Conservation (phyloP, 768 basidiomycete genomes). For the Tremella mesenterica region DNA sequence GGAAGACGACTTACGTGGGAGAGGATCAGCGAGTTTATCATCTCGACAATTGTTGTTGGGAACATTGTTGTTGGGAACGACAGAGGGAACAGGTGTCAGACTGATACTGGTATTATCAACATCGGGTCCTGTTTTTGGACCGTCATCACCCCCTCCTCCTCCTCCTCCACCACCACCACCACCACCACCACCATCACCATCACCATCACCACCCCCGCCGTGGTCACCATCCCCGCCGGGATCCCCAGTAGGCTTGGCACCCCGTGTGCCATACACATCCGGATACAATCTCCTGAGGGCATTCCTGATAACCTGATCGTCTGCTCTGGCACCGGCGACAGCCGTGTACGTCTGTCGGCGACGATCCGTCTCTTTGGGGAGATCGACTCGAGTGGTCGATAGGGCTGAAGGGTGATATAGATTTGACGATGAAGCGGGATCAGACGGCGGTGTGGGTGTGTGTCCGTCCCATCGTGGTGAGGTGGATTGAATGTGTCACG, state of each 20-base stretch:
- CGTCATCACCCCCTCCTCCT: background rate
- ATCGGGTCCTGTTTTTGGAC: background rate
- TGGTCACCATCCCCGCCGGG: background rate
- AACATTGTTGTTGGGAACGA: background rate
- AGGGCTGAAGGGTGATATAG: background rate
- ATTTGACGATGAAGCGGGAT: background rate
- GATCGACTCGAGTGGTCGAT: background rate
- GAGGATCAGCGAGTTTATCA: background rate
- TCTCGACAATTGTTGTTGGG: background rate
- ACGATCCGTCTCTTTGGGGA: background rate
- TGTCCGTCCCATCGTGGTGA: background rate
- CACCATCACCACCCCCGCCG: background rate
- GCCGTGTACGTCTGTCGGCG: background rate
- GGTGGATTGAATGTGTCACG: background rate
- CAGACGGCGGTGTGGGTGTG: background rate
- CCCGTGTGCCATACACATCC: background rate
- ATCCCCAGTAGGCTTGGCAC: no score
- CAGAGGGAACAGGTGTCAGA: background rate
- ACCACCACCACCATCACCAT: background rate
- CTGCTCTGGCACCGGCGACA: background rate
- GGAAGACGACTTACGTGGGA: background rate
- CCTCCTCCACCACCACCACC: background rate
- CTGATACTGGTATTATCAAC: background rate
- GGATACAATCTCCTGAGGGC: background rate
- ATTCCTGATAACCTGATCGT: background rate